Conservation (phyloP, 31 red algal genomes). For the Odonthalia washingtoniensis region DNA sequence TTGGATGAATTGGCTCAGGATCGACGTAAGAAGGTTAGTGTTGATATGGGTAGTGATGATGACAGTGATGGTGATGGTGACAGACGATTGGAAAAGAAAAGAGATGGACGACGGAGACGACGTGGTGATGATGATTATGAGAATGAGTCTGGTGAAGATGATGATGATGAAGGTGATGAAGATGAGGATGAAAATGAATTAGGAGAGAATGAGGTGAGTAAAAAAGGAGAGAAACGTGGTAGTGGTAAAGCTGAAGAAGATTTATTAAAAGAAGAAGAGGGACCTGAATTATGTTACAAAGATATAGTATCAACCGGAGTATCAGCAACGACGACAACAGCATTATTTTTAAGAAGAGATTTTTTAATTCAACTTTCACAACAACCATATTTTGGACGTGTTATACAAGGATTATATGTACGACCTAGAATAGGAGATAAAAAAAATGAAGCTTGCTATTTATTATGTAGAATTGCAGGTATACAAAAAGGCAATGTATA, state of each 20-base stretch:
- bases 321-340: constrained; percentile 26
- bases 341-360: constrained; percentile 66
- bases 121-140: too few relatives aligned
- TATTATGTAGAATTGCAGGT: constrained; percentile 65
- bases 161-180: too few relatives aligned
- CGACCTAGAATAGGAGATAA: constrained; percentile 43
- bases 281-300: constrained; percentile 46
- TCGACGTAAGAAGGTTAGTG: constrained; percentile 53
- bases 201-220: not conserved
- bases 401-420: constrained; percentile 58
- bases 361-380: constrained; percentile 56
- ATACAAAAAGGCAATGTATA: constrained; percentile 64
- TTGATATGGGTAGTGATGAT: constrained; percentile 61
- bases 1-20: constrained; percentile 65
- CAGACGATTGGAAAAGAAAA: constrained; percentile 11
- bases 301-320: constrained; percentile 47
- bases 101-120: too few relatives aligned
- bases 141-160: too few relatives aligned
- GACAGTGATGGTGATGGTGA: constrained; percentile 56
- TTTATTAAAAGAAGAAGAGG: constrained; percentile 39
- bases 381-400: constrained; percentile 64
- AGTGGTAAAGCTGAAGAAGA: constrained; percentile 31
- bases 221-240: constrained; percentile 34
- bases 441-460: constrained; percentile 44
- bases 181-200: not conserved